phyloP scores from a whole-genome alignment of 1,139 yeast genomes.

The Hyphopichia pseudoburtonii region DNA sequence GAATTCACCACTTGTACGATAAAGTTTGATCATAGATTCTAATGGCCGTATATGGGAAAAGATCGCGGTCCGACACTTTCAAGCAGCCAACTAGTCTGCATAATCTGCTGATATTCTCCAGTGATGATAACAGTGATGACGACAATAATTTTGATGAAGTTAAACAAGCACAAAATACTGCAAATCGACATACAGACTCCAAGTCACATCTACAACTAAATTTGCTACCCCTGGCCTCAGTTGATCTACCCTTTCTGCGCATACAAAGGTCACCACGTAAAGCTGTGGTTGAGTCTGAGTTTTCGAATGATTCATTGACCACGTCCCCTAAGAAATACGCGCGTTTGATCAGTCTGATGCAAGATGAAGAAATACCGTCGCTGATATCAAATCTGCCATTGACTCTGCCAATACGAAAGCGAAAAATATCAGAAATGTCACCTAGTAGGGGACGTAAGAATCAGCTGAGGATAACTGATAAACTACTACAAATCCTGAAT shows the following conservation, averaged over 20 bases:
- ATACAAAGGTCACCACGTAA: slow-evolving; percentile 3
- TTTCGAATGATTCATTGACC: slow-evolving; percentile 12
- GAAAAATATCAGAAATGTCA: too few relatives aligned
- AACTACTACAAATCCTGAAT: too few relatives aligned
- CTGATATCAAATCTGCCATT: not conserved
- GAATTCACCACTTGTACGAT: too few relatives aligned
- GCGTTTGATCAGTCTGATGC: slow-evolving; percentile 7
- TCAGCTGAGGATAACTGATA: too few relatives aligned
- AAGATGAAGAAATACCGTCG: too few relatives aligned
- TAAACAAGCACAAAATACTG: not conserved
- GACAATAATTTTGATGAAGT: not conserved
- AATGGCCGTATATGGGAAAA: slow-evolving; percentile 8
- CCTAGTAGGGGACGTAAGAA: too few relatives aligned
- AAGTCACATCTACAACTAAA: too few relatives aligned
- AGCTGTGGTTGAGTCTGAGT: slow-evolving; percentile 5
- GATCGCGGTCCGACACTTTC: not conserved
- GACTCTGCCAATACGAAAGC: too few relatives aligned
- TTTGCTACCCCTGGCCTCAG: too few relatives aligned
- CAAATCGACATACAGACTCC: too few relatives aligned
- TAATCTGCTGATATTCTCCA: slow-evolving; percentile 6
- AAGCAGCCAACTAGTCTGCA: too few relatives aligned
- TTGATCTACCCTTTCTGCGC: too few relatives aligned
- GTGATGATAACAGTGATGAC: slow-evolving; percentile 4
- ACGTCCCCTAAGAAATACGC: slow-evolving; percentile 20
- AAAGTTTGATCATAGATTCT: not conserved